Evolutionary conservation across 805 yeast species (phyloP).

Genomic region (Grigorovia humatica): DNA sequence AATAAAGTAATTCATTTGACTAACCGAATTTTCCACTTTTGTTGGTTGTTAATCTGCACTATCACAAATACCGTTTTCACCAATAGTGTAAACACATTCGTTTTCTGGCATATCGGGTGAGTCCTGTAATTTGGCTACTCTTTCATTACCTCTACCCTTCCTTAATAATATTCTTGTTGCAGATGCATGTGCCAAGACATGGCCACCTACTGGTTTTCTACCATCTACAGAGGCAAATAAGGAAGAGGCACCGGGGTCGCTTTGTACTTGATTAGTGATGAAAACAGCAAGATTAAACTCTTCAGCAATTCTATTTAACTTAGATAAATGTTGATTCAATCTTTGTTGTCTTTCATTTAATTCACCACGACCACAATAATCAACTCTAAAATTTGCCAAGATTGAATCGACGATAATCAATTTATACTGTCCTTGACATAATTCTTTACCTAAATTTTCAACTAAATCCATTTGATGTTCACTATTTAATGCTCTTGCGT

Average conservation of each 20-base stretch:
- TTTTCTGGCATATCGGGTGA: slow-evolving; percentile 77
- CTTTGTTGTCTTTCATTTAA: slow-evolving; percentile 67
- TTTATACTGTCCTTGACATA: slow-evolving; percentile 57
- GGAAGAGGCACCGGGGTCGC: slow-evolving; percentile 77
- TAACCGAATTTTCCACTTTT: too few relatives aligned
- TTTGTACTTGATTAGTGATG: slow-evolving; percentile 69
- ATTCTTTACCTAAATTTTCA: slow-evolving; percentile 54
- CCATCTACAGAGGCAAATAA: slow-evolving; percentile 75
- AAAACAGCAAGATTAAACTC: slow-evolving; percentile 72
- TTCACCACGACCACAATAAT: slow-evolving; percentile 71
- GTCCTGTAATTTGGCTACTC: slow-evolving; percentile 71
- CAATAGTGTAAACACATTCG: slow-evolving; percentile 64
- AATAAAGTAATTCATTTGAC: not conserved
- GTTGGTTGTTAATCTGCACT: slow-evolving; percentile 21
- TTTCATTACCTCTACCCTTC: slow-evolving; percentile 70
- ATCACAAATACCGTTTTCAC: slow-evolving; percentile 59
- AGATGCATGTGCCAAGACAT: slow-evolving; percentile 71
- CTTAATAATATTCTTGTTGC: slow-evolving; percentile 65
- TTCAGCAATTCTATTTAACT: slow-evolving; percentile 53
- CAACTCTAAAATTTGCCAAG: slow-evolving; percentile 72
- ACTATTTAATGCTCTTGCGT: slow-evolving; percentile 66
- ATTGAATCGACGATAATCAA: slow-evolving; percentile 59
- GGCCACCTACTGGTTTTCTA: slow-evolving; percentile 77
- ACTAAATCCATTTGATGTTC: slow-evolving; percentile 71
- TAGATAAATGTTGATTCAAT: slow-evolving; percentile 46